Base-by-base conservation (phyloP, 805 yeast genomes). In the Metschnikowia continentalis region DNA sequence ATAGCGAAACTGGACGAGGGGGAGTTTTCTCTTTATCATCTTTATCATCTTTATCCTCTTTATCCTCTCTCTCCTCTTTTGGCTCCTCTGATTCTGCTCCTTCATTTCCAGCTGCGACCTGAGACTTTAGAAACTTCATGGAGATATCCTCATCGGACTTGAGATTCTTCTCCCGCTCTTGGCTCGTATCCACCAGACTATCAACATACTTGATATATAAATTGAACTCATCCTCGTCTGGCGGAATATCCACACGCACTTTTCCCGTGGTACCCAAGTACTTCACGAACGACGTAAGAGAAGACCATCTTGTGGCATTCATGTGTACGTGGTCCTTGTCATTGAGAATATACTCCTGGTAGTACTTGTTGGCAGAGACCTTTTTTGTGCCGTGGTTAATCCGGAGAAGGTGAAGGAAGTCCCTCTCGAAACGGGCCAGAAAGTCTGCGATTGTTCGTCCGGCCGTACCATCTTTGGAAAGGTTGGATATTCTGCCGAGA, bases 321-420 rank as follows among this genome's bases (percentile, higher is more conserved):
- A 94, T 81, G 66, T 92, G 99, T 10, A 90, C 72, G 66, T 94
- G 98, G 51, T 88, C 81, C 60, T 81, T 81, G 64, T 92, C 88
- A 53, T 79, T 77, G 35, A 70, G 54, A 51, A 94, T 92, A 62
- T 86, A 86, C 63, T 91, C 97, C 62, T 91, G 96, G 70, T 94
- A 94, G 61, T 89, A 90, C 62, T 82, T 79, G 69, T 94, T 94
- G 3, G 90, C 92, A 50, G 83, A 84, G 41, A 91, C 78, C 51
- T 72, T 70, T 65, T 90, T 90, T 47, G 88, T 88, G 5, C 97
- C 96, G 65, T 92, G 98, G 41, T 80, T 77, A 22, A 81, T 70
- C 42, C 79, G 73, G 51, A 94, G 69, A 17, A 85, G 71, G 4
- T 74, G 68, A 10, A 92, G 53, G 61, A 94, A 94, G 55, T 83